Percentiles rank a stretch among this genome's conserved stretches.
Evolutionary conservation across 176 grass and related monocot genomes (phyloP).

Genomic region (Eleusine indica): DNA sequence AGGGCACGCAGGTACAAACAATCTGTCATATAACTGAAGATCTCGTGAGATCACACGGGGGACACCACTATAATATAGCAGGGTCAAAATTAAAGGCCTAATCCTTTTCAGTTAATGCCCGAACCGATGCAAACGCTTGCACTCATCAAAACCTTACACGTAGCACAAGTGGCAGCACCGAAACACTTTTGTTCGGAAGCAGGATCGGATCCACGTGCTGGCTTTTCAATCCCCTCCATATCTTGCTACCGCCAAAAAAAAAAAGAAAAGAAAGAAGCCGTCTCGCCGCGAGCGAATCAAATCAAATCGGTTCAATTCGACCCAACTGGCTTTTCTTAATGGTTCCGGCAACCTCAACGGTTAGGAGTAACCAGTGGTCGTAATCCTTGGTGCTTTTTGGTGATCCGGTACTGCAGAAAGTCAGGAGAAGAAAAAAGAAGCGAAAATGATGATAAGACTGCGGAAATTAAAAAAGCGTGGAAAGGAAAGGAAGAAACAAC

Average conservation of each 20-base stretch:
- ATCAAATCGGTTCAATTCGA: constrained; percentile 6
- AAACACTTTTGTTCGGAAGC: neutral
- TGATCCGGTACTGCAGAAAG: neutral
- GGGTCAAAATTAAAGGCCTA: neutral
- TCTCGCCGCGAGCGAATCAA: constrained; percentile 10
- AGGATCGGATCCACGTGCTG: constrained; percentile 36
- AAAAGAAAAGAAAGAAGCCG: neutral
- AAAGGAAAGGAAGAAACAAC: neutral
- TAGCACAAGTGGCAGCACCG: neutral
- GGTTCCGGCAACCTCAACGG: neutral
- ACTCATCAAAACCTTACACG: neutral
- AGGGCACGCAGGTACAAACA: neutral
- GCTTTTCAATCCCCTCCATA: constrained; percentile 13
- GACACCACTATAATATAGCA: neutral
- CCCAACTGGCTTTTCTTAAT: neutral
- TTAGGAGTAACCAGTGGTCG: neutral
- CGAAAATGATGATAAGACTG: neutral
- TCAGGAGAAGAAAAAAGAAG: neutral
- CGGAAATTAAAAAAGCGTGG: neutral
- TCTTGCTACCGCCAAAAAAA: neutral
- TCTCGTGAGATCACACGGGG: neutral
- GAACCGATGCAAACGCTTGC: neutral
- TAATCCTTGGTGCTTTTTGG: neutral
- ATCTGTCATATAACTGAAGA: neutral
- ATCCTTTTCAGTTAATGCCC: neutral